A percentile compares a stretch with the other conserved stretches of the same genome.
Conservation (phyloP, 768 basidiomycete genomes). For the Lepiota venenata region DNA sequence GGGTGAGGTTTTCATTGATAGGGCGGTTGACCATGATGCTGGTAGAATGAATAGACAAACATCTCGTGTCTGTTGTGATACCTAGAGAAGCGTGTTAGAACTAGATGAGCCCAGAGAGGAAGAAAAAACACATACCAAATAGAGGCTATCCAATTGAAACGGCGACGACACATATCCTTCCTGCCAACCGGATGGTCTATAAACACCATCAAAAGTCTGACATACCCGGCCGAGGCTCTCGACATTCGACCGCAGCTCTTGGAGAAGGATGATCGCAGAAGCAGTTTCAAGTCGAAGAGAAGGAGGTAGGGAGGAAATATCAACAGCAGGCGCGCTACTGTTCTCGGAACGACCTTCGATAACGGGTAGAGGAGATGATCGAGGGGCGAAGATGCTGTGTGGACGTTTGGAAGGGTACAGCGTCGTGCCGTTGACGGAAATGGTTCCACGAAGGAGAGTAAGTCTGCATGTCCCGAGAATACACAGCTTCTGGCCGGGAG, state of each 20-base stretch:
- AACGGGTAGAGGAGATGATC: slow-evolving; percentile 71
- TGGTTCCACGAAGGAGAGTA: slow-evolving; percentile 56
- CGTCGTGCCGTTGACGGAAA: slow-evolving; percentile 56
- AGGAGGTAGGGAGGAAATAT: slow-evolving; percentile 4
- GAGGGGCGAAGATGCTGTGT: slow-evolving; percentile 70
- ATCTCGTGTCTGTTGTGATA: slow-evolving; percentile 33
- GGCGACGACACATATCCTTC: slow-evolving; percentile 27
- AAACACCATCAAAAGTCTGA: slow-evolving; percentile 58
- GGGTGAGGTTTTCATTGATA: slow-evolving; percentile 1
- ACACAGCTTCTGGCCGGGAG: slow-evolving; percentile 49
- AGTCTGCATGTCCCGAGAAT: slow-evolving; percentile 68
- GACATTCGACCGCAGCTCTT: slow-evolving; percentile 55
- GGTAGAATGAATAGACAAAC: slow-evolving; percentile 34
- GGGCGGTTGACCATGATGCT: slow-evolving; percentile 34
- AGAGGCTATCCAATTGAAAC: slow-evolving; percentile 45
- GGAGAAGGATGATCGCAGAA: slow-evolving; percentile 48
- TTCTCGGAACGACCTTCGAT: slow-evolving; percentile 23
- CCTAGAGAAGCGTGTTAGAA: slow-evolving; percentile 20
- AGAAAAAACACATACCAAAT: slow-evolving; percentile 39
- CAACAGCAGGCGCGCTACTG: not conserved
- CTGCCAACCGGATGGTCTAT: slow-evolving; percentile 49
- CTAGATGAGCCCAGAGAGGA: not conserved
- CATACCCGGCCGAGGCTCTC: slow-evolving; percentile 66
- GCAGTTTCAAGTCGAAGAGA: slow-evolving; percentile 12
- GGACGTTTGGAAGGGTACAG: slow-evolving; percentile 34